phyloP scores from a whole-genome alignment of 2,329 filamentous ascomycete species.

The Aspergillus melleus region DNA sequence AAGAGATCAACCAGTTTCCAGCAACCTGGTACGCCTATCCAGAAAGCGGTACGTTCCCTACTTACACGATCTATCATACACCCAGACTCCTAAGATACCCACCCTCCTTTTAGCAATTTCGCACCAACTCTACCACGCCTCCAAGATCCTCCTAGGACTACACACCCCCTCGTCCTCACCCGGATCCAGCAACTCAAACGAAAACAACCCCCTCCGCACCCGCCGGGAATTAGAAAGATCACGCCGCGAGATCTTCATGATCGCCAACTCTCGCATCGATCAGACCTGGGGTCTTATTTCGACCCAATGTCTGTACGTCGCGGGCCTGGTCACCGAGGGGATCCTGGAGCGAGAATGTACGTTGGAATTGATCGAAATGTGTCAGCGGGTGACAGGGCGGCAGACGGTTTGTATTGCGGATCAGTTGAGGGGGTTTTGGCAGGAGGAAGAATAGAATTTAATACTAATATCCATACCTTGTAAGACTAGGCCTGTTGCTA shows the following conservation, averaged over 20 bases:
- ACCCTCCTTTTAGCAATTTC: background rate
- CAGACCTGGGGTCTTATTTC: constrained; percentile 7
- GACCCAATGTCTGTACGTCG: constrained; percentile 6
- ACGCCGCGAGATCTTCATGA: constrained; percentile 1
- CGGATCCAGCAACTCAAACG: too few relatives aligned
- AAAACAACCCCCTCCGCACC: background rate
- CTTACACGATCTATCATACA: background rate
- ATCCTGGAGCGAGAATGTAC: constrained; percentile 1
- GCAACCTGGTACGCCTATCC: constrained; percentile 5
- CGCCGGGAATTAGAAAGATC: constrained; percentile 3
- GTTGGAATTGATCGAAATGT: constrained; percentile 2
- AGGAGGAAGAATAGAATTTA: background rate
- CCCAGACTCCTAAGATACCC: background rate
- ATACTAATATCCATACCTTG: too few relatives aligned
- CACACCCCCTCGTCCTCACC: background rate
- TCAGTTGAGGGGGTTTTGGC: background rate
- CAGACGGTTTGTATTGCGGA: background rate
- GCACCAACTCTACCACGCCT: constrained; percentile 7
- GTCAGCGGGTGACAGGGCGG: background rate
- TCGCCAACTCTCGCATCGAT: background rate
- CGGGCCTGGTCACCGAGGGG: constrained; percentile 3
- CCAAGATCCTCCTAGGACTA: constrained; percentile 3
- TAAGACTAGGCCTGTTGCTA: background rate
- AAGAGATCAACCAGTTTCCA: background rate
- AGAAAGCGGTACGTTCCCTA: background rate